These are phyloP conservation scores for Massospora cicadina DNA, from an alignment of 371 early-diverging fungal genomes.

Conservation along the genomic window DNA sequence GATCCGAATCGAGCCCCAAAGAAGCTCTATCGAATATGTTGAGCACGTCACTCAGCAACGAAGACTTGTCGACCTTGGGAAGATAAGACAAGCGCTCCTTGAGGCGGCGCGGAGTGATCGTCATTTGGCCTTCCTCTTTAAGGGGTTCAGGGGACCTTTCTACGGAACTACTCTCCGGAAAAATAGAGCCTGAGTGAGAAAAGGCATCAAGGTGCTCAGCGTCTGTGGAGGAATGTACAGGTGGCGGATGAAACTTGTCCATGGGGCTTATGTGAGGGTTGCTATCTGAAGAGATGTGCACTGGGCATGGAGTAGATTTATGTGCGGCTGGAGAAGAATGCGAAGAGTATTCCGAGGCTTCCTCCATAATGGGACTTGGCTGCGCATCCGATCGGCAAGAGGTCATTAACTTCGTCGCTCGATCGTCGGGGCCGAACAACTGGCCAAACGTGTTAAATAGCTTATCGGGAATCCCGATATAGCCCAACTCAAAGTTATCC, in stretches of 20 bases:
- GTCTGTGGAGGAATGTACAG: neutral
- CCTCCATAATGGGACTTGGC: neutral
- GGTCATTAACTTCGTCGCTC: neutral
- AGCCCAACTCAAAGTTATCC: too few species aligned
- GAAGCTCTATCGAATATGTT: neutral
- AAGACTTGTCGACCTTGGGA: neutral
- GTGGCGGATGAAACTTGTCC: neutral
- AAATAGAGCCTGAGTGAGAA: neutral
- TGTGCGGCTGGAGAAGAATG: neutral
- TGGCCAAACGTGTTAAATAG: too few species aligned
- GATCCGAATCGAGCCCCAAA: neutral
- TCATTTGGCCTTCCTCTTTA: neutral
- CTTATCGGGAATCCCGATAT: too few species aligned
- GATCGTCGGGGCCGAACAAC: too few species aligned
- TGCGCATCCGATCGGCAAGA: neutral
- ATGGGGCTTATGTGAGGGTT: neutral
- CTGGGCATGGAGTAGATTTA: neutral
- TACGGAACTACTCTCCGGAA: neutral
- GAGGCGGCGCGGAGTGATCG: neutral
- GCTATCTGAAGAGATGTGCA: neutral
- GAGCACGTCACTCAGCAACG: neutral
- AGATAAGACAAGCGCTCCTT: constrained; percentile 2
- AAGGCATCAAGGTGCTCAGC: neutral
- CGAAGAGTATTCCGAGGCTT: neutral
- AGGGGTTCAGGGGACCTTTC: neutral